Base-by-base conservation (phyloP, 495 filamentous ascomycete genomes). In the Hypoxylon perforatum region DNA sequence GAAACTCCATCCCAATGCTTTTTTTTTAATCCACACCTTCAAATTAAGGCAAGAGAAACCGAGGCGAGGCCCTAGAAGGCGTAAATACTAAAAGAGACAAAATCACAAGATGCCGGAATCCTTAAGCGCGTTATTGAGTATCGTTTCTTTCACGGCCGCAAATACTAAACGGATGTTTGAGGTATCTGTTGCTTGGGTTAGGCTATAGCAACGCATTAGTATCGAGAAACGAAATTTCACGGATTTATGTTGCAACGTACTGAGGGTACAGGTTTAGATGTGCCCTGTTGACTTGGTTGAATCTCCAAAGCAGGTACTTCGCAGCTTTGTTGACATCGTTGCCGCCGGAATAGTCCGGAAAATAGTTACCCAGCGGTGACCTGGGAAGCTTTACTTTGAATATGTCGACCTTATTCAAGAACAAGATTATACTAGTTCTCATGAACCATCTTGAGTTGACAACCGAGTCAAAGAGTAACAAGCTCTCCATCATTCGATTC, bases 401-500 rank as follows among this genome's bases (percentile, higher is more conserved):
- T 60, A 97, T 86, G 83, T 97, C 96, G 55, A 99, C 96, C 78
- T 99, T 99, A 81, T 97, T 97, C 50, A 99, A 83, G 82, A 98
- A 98, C 22, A 99, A 84, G 74, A 98, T 97, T 75, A 99, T 99
- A 77, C 93, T 97, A 21, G 95, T 97, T 61, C 95, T 86, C 89
- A 97, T 94, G 78, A 99, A 99, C 96, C 96, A 99, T 70, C 95
- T 85, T 59, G 94, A 97, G 78, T 99, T 99, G 66, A 99, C 95
- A 4, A 99, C 95, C 7, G 94, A 97, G 79, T 98, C 96, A 76
- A 99, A 99, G n/a, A 99, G 86, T 36, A 98, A 88, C 28, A 99
- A 76, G 71, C 91, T 95, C 77, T 98, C 95, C 92, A 97, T 97
- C 95, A 98, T 97, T 49, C 96, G 94, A 73, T 99, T 99, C 91